Evolutionary conservation across 164 flowering plant species (phyloP), one percentile per base, ranked within the genome.

Genomic region (Magnolia sinica): DNA sequence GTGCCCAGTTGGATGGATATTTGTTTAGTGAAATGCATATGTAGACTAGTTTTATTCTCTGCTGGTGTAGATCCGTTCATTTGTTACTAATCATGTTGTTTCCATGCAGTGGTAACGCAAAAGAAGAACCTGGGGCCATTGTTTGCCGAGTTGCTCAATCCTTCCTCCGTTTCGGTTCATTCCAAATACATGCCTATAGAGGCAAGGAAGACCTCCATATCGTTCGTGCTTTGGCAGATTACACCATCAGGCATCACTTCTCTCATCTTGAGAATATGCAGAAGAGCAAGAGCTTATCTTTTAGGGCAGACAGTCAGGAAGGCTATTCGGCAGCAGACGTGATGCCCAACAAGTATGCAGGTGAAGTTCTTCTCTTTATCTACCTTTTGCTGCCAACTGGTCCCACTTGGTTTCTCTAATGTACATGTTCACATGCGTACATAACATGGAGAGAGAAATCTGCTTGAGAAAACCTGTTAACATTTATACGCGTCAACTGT

Each of bases 121-220:
- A 96, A 85, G 99, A 96, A 19, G 99, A 96, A 79, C 98, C 96
- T 78, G 99, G 99, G 84, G 98, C 99, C 55, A 85, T 96, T 83
- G 97, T 96, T 70, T 96, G 99, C 82, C 86, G 98, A 86, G 98
- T 96, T 82, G 88, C 99, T 72, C 98, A 83, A 70, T 96, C 99
- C 66, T 96, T 96, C 88, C 75, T 96, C 81, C 97, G 99, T 1
- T 96, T 96, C 86, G 99, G 99, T 81, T 92, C 99, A 72, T 94
- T 83, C 85, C 99, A 96, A 83, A 74, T 96, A 82, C 99, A 94
- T 92, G 96, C 98, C 55, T 82, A 89, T n/a, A 89, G 98, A 86
- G 98, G 92, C 73, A 88, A 91, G 77, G 96, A 92, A 78, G 97
- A 94, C 81, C 84, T 87, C 74, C 86, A 82, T 5, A 90, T 96